phyloP scores from a whole-genome alignment of 164 flowering plant genomes.

The Kingdonia uniflora region DNA sequence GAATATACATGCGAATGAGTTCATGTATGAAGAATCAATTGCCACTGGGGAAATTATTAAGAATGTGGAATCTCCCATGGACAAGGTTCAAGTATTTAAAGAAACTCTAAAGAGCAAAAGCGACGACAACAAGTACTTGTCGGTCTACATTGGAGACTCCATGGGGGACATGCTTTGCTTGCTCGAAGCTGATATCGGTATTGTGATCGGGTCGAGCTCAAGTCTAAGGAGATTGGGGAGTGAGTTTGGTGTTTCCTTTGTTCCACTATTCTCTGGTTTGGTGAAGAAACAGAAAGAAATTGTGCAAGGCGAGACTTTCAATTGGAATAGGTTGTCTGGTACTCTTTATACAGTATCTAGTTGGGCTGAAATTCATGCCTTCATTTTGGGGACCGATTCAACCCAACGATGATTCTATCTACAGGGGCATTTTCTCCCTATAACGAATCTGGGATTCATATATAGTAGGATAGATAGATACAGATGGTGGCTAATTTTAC shows the following conservation, averaged over 20 bases:
- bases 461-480: constrained; percentile 11
- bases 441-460: constrained; percentile 10
- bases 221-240: constrained; percentile 21
- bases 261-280: constrained; percentile 26
- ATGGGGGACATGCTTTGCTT: constrained; percentile 31
- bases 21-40: constrained; percentile 19
- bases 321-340: constrained; percentile 24
- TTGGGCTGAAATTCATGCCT: constrained; percentile 32
- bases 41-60: constrained; percentile 24
- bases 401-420: background rate
- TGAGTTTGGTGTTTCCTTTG: constrained; percentile 25
- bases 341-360: constrained; percentile 24
- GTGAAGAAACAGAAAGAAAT: constrained; percentile 23
- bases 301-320: constrained; percentile 7
- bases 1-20: constrained; percentile 29
- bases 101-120: constrained; percentile 10
- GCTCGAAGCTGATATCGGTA: constrained; percentile 29
- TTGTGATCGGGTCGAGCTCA: constrained; percentile 26
- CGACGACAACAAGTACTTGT: constrained; percentile 11
- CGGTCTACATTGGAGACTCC: constrained; percentile 27
- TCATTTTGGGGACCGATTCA: constrained; percentile 17
- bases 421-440: background rate
- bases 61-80: constrained; percentile 29
- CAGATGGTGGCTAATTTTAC: constrained; percentile 17
- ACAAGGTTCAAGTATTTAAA: constrained; percentile 24